Conservation (phyloP, 371 early-diverging fungal species). For the Choanephora cucurbitarum region DNA sequence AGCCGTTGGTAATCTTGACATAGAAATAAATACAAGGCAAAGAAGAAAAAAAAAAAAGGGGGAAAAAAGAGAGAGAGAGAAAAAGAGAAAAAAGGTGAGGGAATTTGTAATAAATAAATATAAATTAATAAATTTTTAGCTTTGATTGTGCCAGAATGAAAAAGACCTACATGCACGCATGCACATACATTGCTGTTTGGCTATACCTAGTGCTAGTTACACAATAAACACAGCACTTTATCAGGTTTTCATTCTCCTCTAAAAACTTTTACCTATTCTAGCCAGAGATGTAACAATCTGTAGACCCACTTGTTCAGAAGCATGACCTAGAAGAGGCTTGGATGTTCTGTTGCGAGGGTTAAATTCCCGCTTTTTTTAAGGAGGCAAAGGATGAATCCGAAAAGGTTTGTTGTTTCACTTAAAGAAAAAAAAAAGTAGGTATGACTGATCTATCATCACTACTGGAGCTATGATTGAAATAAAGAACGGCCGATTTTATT, state of each 20-base stretch:
- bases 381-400: not conserved
- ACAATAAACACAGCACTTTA: not conserved
- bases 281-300: not conserved
- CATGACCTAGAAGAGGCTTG: not conserved
- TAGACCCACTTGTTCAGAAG: not conserved
- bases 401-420: too few relatives aligned
- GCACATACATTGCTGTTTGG: not conserved
- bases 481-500: too few relatives aligned
- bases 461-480: too few relatives aligned
- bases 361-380: not conserved
- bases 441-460: too few relatives aligned
- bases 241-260: not conserved
- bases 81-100: slow-evolving; percentile 5
- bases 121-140: not conserved
- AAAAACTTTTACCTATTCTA: not conserved
- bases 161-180: not conserved
- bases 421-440: too few relatives aligned
- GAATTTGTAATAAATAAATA: slow-evolving; percentile 1
- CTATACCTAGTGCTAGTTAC: not conserved
- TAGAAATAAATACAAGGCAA: not conserved
- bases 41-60: slow-evolving; percentile 8
- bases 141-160: not conserved
- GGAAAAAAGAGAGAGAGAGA: slow-evolving; percentile 5
- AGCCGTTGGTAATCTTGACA: slow-evolving; percentile 30
- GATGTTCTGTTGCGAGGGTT: not conserved